Base-by-base conservation (phyloP, 2,329 filamentous ascomycete genomes). In the Neonectria magnoliae region DNA sequence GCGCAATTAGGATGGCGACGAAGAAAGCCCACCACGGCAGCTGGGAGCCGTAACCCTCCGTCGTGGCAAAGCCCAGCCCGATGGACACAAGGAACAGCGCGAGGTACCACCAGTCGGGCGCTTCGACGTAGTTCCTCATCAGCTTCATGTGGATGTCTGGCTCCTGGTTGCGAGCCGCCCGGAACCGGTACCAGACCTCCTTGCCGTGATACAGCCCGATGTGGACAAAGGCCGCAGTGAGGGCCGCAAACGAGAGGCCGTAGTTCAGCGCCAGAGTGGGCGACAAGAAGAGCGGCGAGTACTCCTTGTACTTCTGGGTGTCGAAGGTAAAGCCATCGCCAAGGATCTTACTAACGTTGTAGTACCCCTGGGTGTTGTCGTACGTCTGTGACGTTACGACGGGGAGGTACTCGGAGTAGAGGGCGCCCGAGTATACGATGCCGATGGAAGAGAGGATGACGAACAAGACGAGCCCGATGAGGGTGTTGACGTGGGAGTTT, bases 241-340 rank as follows among this genome's bases (percentile, higher is more conserved):
- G 74, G 20, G 84, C 81, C 4, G 72, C 72, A 69, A 87, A 88
- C 1, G 84, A 85, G 16, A 74, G 64, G 6, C 71, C 71, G 29
- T 73, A 74, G 55, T 80, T 80, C 14, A 83, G 69, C 10, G 80
- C 79, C 10, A 82, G 85, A 0, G 82, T 83, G 0, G 83, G 75
- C 0, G 82, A 79, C 1, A 88, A 74, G 57, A 87, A 88, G 47
- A 88, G 77, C 0, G 86, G 84, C 6, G 85, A 87, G 31, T 87
- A 88, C 0, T 72, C 72, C 45, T 80, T 79, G 70, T 88, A 88
- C 10, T 82, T 83, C 3, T 79, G 75, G 11, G 81, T 71, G 66
- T 88, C 80, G 16, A 89, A 82, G 0, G 80, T 83, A 58, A 81
- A 80, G 45, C 80, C 77, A 1, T 78, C 68, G 18, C 81, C 82